phyloP scores from a whole-genome alignment of 108 stramenopile genomes.

The Chaetoceros muelleri region DNA sequence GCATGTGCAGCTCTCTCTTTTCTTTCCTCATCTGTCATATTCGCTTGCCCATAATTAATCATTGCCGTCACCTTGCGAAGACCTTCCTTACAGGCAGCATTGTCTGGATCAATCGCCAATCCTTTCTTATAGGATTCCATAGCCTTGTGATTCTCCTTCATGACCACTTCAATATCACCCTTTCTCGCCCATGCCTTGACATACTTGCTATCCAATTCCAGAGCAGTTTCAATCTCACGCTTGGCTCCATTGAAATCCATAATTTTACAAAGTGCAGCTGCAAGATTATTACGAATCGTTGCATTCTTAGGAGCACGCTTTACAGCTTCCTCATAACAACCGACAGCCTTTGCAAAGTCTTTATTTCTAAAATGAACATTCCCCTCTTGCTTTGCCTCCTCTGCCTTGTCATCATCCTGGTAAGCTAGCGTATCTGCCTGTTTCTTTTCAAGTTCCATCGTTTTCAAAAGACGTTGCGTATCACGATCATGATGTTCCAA shows the following conservation, averaged over 20 bases:
- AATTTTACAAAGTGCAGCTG: slow-evolving; percentile 92
- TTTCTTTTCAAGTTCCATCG: slow-evolving; percentile 86
- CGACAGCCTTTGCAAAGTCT: slow-evolving; percentile 79
- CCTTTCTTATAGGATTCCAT: slow-evolving; percentile 93
- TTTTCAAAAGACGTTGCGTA: slow-evolving; percentile 91
- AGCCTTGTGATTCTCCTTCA: slow-evolving; percentile 98
- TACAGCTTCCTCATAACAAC: slow-evolving; percentile 91
- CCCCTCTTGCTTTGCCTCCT: slow-evolving; percentile 95
- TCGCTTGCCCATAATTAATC: slow-evolving; percentile 68
- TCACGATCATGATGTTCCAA: slow-evolving; percentile 78
- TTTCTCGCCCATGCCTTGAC: slow-evolving; percentile 98
- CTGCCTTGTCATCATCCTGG: slow-evolving; percentile 90
- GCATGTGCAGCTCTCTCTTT: slow-evolving; percentile 92
- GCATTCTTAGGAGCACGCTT: slow-evolving; percentile 97
- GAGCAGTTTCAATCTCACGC: slow-evolving; percentile 84
- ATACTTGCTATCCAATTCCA: slow-evolving; percentile 95
- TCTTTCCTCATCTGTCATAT: slow-evolving; percentile 85
- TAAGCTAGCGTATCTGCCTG: slow-evolving; percentile 85
- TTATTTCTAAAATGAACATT: slow-evolving; percentile 89
- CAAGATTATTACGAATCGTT: slow-evolving; percentile 94
- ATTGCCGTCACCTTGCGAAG: slow-evolving; percentile 61
- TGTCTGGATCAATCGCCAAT: slow-evolving; percentile 76
- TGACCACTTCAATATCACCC: slow-evolving; percentile 94
- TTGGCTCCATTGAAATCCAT: slow-evolving; percentile 96
- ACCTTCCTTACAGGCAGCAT: slow-evolving; percentile 88